phyloP scores from a whole-genome alignment of 2,329 filamentous ascomycete species.

The Daldinia sp. region DNA sequence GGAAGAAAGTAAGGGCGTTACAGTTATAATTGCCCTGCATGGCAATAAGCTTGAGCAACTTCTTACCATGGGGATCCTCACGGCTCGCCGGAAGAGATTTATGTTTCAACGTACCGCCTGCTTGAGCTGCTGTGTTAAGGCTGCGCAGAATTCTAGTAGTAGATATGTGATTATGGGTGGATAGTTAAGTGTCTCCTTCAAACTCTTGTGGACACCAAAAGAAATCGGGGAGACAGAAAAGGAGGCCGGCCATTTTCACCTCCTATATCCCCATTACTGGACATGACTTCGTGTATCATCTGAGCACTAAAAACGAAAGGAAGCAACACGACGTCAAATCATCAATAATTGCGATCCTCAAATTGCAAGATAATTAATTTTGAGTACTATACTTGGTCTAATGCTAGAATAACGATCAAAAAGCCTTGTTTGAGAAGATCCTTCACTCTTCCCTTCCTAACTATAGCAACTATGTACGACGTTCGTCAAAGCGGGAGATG shows the following conservation, averaged over 20 bases:
- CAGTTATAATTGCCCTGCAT: background rate
- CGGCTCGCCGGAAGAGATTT: background rate
- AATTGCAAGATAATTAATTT: background rate
- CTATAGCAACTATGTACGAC: too few relatives aligned
- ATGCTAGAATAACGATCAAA: background rate
- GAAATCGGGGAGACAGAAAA: too few relatives aligned
- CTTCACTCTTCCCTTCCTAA: too few relatives aligned
- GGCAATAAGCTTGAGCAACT: background rate
- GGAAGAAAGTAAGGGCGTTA: too few relatives aligned
- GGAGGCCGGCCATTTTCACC: too few relatives aligned
- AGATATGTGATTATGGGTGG: background rate
- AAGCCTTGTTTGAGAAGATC: too few relatives aligned
- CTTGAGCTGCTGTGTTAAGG: background rate
- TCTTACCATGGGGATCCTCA: background rate
- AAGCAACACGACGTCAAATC: background rate
- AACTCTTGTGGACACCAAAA: too few relatives aligned
- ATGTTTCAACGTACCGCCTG: background rate
- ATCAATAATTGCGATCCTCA: too few relatives aligned
- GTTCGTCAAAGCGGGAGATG: too few relatives aligned
- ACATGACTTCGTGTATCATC: too few relatives aligned
- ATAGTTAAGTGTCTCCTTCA: background rate
- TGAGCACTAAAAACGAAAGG: background rate
- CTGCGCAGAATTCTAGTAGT: background rate
- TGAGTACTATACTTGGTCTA: background rate
- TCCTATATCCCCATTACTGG: too few relatives aligned